Percentiles rank a stretch among this genome's conserved stretches.
Evolutionary conservation across 139 green algal species (phyloP).

Genomic region (Yamagishiella unicocca): DNA sequence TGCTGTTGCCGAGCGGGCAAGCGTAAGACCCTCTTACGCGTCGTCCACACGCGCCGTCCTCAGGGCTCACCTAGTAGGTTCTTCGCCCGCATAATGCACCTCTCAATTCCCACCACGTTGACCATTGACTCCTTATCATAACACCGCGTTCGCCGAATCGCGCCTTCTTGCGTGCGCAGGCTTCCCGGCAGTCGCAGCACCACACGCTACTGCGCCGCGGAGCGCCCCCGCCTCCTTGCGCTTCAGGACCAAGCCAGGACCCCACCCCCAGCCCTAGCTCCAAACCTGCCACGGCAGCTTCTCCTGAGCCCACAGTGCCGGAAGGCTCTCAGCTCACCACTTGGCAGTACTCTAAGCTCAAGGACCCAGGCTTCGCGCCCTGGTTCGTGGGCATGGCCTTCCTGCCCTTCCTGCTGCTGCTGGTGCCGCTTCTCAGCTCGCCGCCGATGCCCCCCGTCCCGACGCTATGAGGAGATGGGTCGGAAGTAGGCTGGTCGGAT

Average conservation of each 20-base stretch:
- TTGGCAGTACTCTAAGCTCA: conserved; percentile 29
- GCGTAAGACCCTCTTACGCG: too few relatives aligned
- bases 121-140: too few relatives aligned
- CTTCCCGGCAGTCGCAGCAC: too few relatives aligned
- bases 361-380: conserved; percentile 31
- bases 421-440: conserved; percentile 29
- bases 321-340: not conserved
- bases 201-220: not conserved
- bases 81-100: too few relatives aligned
- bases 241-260: not conserved
- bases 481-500: too few relatives aligned
- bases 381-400: conserved; percentile 42
- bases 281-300: not conserved
- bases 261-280: not conserved
- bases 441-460: conserved; percentile 26
- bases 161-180: too few relatives aligned
- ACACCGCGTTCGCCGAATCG: too few relatives aligned
- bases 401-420: conserved; percentile 41
- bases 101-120: too few relatives aligned
- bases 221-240: not conserved
- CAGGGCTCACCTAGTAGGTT: too few relatives aligned
- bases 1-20: too few relatives aligned
- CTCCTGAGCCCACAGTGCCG: not conserved
- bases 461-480: not conserved
- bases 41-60: too few relatives aligned